These are phyloP conservation scores for Heliocybe sulcata DNA, from an alignment of 1,284 basidiomycete species.

Conservation along the genomic window DNA sequence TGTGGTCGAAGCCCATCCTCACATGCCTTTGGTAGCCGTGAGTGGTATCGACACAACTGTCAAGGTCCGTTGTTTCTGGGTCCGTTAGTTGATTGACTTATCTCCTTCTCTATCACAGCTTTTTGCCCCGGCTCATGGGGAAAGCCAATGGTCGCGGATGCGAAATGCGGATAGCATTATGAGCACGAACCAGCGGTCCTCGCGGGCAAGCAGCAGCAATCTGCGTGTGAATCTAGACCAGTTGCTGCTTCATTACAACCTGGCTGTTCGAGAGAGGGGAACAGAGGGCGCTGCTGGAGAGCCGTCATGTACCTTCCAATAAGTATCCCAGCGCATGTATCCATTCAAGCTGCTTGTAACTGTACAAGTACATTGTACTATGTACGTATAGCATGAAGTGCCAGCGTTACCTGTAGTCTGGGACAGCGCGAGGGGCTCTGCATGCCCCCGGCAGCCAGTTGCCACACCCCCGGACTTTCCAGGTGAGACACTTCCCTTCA, in stretches of 20 bases:
- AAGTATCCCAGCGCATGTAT: not conserved
- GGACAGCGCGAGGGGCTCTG: not conserved
- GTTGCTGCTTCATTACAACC: conserved; percentile 26
- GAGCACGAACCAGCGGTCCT: conserved; percentile 31
- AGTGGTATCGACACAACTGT: conserved; percentile 88
- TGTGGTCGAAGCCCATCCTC: conserved; percentile 81
- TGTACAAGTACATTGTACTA: no score
- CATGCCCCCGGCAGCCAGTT: not conserved
- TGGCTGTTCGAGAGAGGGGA: conserved; percentile 17
- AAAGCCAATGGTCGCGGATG: conserved; percentile 46
- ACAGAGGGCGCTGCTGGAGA: conserved; percentile 8
- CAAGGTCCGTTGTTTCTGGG: conserved; percentile 46
- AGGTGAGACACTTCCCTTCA: not conserved
- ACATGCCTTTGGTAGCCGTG: conserved; percentile 73
- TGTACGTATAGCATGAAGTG: no score
- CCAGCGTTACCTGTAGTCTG: not conserved
- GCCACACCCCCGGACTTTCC: not conserved
- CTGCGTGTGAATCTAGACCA: conserved; percentile 23
- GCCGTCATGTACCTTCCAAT: conserved; percentile 17
- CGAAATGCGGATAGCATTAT: conserved; percentile 46
- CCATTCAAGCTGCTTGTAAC: not conserved
- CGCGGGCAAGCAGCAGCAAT: conserved; percentile 2
- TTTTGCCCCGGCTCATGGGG: conserved; percentile 54
- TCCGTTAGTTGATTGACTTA: conserved; percentile 3
- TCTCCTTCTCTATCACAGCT: conserved; percentile 33